These are phyloP conservation scores for Eremothecium coryli DNA, from an alignment of 1,139 yeast genomes.

Conservation along the genomic window DNA sequence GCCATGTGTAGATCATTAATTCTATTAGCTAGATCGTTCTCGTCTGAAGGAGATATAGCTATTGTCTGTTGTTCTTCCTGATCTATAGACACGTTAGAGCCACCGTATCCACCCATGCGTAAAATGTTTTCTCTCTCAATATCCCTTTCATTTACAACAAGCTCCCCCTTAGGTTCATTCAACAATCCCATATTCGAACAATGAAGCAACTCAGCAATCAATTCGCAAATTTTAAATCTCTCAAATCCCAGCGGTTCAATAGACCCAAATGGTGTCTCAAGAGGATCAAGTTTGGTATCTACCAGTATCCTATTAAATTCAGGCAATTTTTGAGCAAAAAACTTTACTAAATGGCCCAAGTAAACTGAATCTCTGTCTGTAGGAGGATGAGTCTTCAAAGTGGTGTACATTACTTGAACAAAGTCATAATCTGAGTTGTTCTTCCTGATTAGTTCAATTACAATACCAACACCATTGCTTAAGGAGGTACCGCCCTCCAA, in stretches of 20 bases:
- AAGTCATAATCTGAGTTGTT: constrained; percentile 93
- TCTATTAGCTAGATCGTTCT: constrained; percentile 12
- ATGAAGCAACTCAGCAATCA: constrained; percentile 87
- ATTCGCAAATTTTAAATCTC: constrained; percentile 89
- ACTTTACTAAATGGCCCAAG: constrained; percentile 73
- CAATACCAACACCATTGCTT: constrained; percentile 92
- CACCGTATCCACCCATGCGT: constrained; percentile 4
- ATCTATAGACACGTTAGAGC: constrained; percentile 2
- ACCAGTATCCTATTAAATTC: constrained; percentile 53
- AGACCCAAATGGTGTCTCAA: constrained; percentile 64
- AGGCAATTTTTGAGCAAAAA: constrained; percentile 69
- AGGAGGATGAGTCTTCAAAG: constrained; percentile 90
- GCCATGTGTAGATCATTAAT: constrained; percentile 15
- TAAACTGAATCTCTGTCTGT: constrained; percentile 91
- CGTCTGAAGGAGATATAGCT: constrained; percentile 6
- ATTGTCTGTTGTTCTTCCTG: constrained; percentile 6
- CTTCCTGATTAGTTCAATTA: constrained; percentile 89
- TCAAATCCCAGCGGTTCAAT: constrained; percentile 94
- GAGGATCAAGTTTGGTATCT: constrained; percentile 30
- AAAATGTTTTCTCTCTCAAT: constrained; percentile 39
- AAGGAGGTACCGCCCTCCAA: constrained; percentile 83
- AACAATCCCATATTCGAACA: constrained; percentile 93
- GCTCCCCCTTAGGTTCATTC: constrained; percentile 76
- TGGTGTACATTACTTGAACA: constrained; percentile 77
- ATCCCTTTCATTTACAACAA: constrained; percentile 70